Evolutionary conservation across 495 filamentous ascomycete genomes (phyloP).

Genomic region (Penicillium ucsense): DNA sequence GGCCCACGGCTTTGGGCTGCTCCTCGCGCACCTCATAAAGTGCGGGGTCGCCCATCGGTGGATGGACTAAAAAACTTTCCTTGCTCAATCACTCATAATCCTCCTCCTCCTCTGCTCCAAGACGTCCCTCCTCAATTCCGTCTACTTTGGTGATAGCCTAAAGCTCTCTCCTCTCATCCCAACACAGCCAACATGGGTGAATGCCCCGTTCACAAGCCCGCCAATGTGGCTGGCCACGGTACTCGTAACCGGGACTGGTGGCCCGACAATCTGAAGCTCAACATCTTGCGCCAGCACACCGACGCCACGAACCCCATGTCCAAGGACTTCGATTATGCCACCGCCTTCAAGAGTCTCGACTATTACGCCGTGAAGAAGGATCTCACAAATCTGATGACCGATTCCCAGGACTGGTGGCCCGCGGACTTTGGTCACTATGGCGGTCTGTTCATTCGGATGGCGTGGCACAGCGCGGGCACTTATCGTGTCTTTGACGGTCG

Average conservation of each 20-base stretch:
- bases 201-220: constrained; percentile 39
- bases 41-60: constrained; percentile 9
- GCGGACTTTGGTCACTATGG: constrained; percentile 72
- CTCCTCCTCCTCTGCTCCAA: not conserved
- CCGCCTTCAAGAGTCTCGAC: constrained; percentile 60
- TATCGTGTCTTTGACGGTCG: constrained; percentile 65
- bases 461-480: constrained; percentile 67
- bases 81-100: not conserved
- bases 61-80: not conserved
- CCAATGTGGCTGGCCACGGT: constrained; percentile 52
- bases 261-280: constrained; percentile 52
- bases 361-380: constrained; percentile 65
- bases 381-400: constrained; percentile 54
- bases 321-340: constrained; percentile 57
- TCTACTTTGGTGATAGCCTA: no score
- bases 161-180: no score
- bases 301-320: constrained; percentile 46
- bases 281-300: constrained; percentile 64
- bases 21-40: constrained; percentile 2
- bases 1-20: not conserved
- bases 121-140: no score
- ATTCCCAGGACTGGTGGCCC: constrained; percentile 69
- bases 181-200: constrained; percentile 19
- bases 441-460: constrained; percentile 67
- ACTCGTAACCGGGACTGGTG: constrained; percentile 61